Evolutionary conservation across 129 eudicot species (phyloP).

Genomic region (Lonicera japonica): DNA sequence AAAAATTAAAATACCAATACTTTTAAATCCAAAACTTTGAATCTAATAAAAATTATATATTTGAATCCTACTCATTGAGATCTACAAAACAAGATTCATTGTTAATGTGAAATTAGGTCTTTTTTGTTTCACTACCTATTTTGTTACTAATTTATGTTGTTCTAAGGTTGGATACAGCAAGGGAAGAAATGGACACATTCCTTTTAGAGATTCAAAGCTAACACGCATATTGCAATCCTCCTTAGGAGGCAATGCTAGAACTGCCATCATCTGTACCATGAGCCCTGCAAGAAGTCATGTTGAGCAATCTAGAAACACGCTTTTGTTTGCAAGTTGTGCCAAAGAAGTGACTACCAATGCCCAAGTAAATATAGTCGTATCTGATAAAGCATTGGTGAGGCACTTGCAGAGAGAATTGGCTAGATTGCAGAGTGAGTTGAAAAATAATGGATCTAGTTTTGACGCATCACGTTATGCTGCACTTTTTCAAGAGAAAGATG

Average conservation of each 20-base stretch:
- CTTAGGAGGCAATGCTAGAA: constrained; percentile 80
- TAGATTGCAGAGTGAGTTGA: constrained; percentile 66
- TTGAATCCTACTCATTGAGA: too few relatives aligned
- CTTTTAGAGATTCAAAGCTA: constrained; percentile 82
- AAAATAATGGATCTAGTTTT: constrained; percentile 24
- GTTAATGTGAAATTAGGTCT: too few relatives aligned
- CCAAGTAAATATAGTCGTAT: constrained; percentile 61
- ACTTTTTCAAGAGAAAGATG: constrained; percentile 57
- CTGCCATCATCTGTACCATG: constrained; percentile 92
- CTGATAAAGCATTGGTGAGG: constrained; percentile 87
- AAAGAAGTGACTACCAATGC: constrained; percentile 89
- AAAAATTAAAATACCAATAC: too few relatives aligned
- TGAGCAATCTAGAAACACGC: constrained; percentile 92
- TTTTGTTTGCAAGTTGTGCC: constrained; percentile 88
- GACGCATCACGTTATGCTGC: constrained; percentile 28
- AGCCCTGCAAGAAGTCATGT: constrained; percentile 86
- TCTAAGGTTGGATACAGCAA: constrained; percentile 42
- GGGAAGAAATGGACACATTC: constrained; percentile 78
- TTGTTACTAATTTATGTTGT: constrained; percentile 3
- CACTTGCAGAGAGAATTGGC: constrained; percentile 75
- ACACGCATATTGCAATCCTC: constrained; percentile 87
- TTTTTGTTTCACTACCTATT: too few relatives aligned
- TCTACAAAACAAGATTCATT: background rate
- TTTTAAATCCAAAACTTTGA: too few relatives aligned
- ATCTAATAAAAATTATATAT: too few relatives aligned